Evolutionary conservation across 202 grass and related monocot species (phyloP), one percentile per base, ranked within the genome.

Genomic region (Elaeis oleifera): DNA sequence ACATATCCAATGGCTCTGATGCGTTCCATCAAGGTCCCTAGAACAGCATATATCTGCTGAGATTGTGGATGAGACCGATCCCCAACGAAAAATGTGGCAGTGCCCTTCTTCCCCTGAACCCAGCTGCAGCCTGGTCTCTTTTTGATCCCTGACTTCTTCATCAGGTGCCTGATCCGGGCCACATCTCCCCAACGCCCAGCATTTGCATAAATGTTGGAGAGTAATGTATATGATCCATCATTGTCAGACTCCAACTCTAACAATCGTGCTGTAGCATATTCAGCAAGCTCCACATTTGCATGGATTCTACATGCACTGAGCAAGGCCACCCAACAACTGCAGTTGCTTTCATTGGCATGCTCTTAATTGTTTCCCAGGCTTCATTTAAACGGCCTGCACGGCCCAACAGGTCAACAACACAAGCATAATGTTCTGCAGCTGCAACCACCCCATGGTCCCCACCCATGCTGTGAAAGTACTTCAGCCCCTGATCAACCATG

Each of bases 181-280:
- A 85, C 89, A 64, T 89, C 85, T 62, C 85, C 89, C 89, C 89
- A 95, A 9, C 31, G 81, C 71, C 70, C 61, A 61, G 73, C 84
- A 74, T 65, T 89, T 56, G 85, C 89, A 78, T 95, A 95, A 68
- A 95, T 85, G 57, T 95, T 95, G 50, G 89, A 95, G 36, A 95
- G 78, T 61, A 95, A 74, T 0, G 79, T 85, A 70, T 95, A 89
- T 20, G 89, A 85, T 51, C 79, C 79, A 82, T 89, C 85, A 17
- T 85, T 89, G 58, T 80, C 79, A 21, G 79, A 74, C 58, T 85
- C 86, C 63, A 78, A 74, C 51, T 80, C 73, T 53, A 85, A 53
- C 64, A 89, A 52, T 75, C 78, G 79, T 59, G 59, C 70, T 60
- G 81, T 53, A 74, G 89, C 70, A 77, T 85, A 71, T 80, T 89